Base-by-base conservation (phyloP, 805 yeast genomes). In the Teunomyces aglyptinius region DNA sequence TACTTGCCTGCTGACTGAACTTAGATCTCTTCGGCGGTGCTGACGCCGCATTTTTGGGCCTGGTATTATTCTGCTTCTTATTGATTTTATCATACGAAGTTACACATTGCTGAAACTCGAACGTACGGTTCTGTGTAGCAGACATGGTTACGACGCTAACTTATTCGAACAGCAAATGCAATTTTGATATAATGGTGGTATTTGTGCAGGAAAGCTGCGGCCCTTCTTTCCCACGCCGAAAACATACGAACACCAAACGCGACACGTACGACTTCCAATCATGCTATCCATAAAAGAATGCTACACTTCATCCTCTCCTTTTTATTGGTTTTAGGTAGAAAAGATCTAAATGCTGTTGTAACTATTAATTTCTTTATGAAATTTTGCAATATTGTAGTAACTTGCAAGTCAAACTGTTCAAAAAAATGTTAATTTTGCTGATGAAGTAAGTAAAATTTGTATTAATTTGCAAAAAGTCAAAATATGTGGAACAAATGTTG, bases 101-200 rank as follows among this genome's bases (percentile, higher is more conserved):
- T 26, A 92, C 97, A 61, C 96, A 89, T 60, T 90, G 91, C 55
- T 90, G 92, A 71, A 92, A 92, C 74, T 92, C 98, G 51, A 81
- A 76, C 6, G 98, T 92, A 55, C 99, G 76, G 68, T 92, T 95
- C 61, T 86, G 92, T 34, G 82, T 73, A 22, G 65, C 28, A 18
- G 56, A 46, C 55, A 52, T 50, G 38, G 24, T 13, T 36, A 15
- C 18, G 24, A 15, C 16, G 27, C n/a, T 8, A n/a, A 29, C 33
- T 20, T 36, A 3, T 22, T 22, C 22, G 39, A 36, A 36, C 39
- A 36, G 39, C 39, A 22, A 36, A 22, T 20, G 27, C 33, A 22
- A 36, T 36, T 36, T 36, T 36, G 39, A 36, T 36, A 36, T 36
- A 31, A 22, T 20, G 28, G 15, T 20, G 11, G 27, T 12, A 28